Conservation (phyloP, 2,329 filamentous ascomycete species). For the Cercospora sesami region DNA sequence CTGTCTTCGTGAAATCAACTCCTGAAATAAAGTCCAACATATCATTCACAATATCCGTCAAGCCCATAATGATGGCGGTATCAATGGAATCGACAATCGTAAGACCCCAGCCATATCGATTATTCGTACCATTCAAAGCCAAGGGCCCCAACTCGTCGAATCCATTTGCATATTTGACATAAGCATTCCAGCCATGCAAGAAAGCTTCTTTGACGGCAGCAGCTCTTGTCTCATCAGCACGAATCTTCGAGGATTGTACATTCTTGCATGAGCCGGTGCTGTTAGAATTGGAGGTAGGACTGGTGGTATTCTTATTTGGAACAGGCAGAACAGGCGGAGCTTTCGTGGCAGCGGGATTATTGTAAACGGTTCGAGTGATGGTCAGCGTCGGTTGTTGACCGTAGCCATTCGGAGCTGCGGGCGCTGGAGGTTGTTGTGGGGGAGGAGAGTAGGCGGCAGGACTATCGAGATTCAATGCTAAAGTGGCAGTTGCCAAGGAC, state of each 20-base stretch:
- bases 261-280: slow-evolving; percentile 19
- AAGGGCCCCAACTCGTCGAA: slow-evolving; percentile 24
- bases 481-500: not conserved
- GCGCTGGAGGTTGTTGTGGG: not conserved
- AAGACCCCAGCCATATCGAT: slow-evolving; percentile 32
- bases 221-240: slow-evolving; percentile 14
- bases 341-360: slow-evolving; percentile 5
- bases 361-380: not conserved
- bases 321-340: not conserved
- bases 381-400: not conserved
- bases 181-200: slow-evolving; percentile 23
- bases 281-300: not conserved
- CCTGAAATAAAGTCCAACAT: slow-evolving; percentile 28
- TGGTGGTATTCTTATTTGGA: slow-evolving; percentile 3
- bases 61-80: slow-evolving; percentile 32
- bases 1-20: slow-evolving; percentile 42
- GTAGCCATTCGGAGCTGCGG: slow-evolving; percentile 8
- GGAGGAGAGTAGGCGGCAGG: slow-evolving; percentile 2
- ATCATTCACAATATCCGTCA: slow-evolving; percentile 27
- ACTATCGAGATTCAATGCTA: slow-evolving; percentile 2
- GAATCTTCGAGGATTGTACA: slow-evolving; percentile 12
- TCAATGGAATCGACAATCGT: slow-evolving; percentile 31
- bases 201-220: slow-evolving; percentile 25
- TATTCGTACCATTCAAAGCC: slow-evolving; percentile 20
- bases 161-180: slow-evolving; percentile 40